Percentiles rank a stretch among this genome's conserved stretches.
phyloP scores from a whole-genome alignment of 176 grass and related monocot genomes.

The Coix lacrymajobi region DNA sequence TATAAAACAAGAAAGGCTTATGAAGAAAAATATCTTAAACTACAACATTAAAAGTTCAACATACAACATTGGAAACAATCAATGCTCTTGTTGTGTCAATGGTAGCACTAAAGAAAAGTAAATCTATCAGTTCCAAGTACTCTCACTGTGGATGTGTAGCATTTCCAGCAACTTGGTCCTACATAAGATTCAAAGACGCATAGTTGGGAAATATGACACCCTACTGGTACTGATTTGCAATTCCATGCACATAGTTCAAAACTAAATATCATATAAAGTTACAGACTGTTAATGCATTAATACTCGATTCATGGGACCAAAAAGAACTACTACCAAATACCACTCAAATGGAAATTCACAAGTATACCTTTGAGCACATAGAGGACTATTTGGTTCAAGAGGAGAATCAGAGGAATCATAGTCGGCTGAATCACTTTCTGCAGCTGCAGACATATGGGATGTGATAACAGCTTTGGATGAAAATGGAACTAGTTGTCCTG shows the following conservation, averaged over 20 bases:
- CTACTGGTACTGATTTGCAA: neutral
- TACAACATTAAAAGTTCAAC: neutral
- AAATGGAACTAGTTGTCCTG: slow-evolving; percentile 91
- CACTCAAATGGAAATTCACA: slow-evolving; percentile 10
- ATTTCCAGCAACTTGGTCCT: neutral
- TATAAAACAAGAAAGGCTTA: neutral
- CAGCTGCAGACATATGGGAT: slow-evolving; percentile 82
- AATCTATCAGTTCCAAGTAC: neutral
- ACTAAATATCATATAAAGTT: neutral
- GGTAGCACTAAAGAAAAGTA: neutral
- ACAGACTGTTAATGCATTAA: neutral
- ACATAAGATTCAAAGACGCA: neutral
- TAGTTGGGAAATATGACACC: neutral
- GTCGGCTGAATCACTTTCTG: slow-evolving; percentile 86
- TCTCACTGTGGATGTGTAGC: neutral
- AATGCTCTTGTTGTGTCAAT: neutral
- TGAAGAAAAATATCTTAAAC: neutral
- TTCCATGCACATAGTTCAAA: neutral
- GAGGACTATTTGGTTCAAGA: slow-evolving; percentile 90
- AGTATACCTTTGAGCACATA: slow-evolving; percentile 63
- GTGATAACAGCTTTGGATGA: slow-evolving; percentile 74
- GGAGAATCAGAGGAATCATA: slow-evolving; percentile 99
- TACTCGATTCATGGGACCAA: neutral
- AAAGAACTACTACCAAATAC: slow-evolving; percentile 13
- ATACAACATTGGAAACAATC: neutral